Evolutionary conservation across 2,329 filamentous ascomycete species (phyloP), one percentile per base, ranked within the genome.

Genomic region (Diaporthe ilicicola): DNA sequence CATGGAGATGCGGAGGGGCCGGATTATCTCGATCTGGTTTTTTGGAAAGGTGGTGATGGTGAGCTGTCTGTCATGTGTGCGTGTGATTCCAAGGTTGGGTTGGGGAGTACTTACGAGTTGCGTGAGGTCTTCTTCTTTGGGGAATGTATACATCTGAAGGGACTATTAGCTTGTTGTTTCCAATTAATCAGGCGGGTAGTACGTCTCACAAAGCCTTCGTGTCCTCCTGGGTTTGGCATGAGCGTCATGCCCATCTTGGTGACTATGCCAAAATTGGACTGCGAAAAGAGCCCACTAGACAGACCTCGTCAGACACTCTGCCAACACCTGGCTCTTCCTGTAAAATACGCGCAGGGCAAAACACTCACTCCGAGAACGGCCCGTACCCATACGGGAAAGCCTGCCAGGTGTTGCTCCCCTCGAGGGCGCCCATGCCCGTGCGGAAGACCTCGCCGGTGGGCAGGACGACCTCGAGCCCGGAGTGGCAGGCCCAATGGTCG

Each of bases 211-310:
- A 79, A 81, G 61, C 77, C 78, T 62, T 87, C 83, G 71, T 85
- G 84, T 1, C 84, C 85, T 12, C 82, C 84, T 0, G 85, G 85
- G 55, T 86, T 86, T 1, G 84, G 83, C 86, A 88, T 88, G 42
- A 89, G 79, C 78, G 77, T 77, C 74, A 88, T 82, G 0, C 86
- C 86, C 80, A 88, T 86, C 77, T 87, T 87, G 4, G 84, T 85
- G 2, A 87, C 85, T 29, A 88, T 83, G 13, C 85, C 85, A 12
- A 85, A 82, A 64, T 86, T 87, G 1, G 82, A 84, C 73, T 87
- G 85, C 0, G 83, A 81, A 73, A 87, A 88, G 1, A 87, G 81
- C 2, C 83, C 83, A 74, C 78, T 80, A 39, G 24, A 37, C 9
- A 39, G 24, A 37, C 9, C 12, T 10, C 19, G 12, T 54, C 24